Evolutionary conservation across 306 rosid genomes (phyloP), one percentile per base, ranked within the genome.

Genomic region (Cicer bijugum): DNA sequence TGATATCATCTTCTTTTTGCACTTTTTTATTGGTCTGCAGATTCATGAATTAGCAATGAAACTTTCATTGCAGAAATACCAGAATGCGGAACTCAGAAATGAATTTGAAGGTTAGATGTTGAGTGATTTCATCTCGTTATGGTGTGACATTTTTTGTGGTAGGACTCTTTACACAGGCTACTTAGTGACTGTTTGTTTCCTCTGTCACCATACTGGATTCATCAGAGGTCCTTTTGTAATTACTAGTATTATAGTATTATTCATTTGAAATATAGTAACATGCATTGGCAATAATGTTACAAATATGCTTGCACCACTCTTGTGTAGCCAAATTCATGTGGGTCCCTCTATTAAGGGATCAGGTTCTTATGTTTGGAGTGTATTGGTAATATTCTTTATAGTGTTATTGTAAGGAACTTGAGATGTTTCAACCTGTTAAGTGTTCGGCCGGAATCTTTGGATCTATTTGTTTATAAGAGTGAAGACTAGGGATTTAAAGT

Each of bases 1-100:
- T 70, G 80, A 55, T 43, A 37, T 71, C 17, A 37, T 59, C 14
- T 43, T 58, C 35, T 37, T 61, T 12, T 12, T 50, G 2, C 48
- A 38, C 52, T 60, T 62, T 65, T 53, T 6, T 58, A 16, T 57
- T 64, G 20, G 15, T 78, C 44, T 73, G 78, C 87, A 91, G 98
- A 89, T 94, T 82, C 97, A 91, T 76, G 97, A 94, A 75, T 83
- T 94, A 78, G 82, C 88, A 37, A 74, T 86, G 89, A 92, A 94
- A 67, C 91, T 94, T 46, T 89, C 96, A 38, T 74, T 89, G 85
- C 98, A 88, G 81, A 94, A 94, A 80, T 81, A 87, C 58, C 95
- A 87, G 75, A 91, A 89, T 87, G 81, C 86, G 8, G 92, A 88
- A 83, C 87, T 94, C 12, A 84, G 87, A 85, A 86, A 71, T 75